A percentile compares a stretch with the other conserved stretches of the same genome.
Evolutionary conservation across 2,329 filamentous ascomycete species (phyloP).

Genomic region (Verticillium tricorpus): DNA sequence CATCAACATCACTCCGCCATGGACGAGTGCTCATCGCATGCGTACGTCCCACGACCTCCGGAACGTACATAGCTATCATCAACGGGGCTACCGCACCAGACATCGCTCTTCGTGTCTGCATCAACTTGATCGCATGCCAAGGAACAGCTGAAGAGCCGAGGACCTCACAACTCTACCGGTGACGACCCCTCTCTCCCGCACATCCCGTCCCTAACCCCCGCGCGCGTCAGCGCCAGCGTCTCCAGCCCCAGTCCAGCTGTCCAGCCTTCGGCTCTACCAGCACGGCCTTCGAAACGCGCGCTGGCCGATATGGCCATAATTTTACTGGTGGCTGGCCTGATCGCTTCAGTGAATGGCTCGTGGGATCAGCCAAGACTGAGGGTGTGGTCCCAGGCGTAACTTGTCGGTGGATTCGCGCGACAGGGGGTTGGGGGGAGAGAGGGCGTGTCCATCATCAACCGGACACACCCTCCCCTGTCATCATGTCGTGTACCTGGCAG

Average conservation of each 20-base stretch:
- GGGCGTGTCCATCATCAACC: not conserved
- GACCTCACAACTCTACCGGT: not conserved
- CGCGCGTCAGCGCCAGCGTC: not conserved
- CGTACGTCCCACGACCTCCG: not conserved
- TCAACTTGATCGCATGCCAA: not conserved
- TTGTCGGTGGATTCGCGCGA: not conserved
- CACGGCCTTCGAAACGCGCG: not conserved
- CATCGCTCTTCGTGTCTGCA: not conserved
- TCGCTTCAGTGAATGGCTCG: not conserved
- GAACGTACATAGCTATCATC: not conserved
- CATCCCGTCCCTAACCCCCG: not conserved
- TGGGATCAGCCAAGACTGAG: not conserved
- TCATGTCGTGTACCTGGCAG: not conserved
- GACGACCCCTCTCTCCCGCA: not conserved
- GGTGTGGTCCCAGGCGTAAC: not conserved
- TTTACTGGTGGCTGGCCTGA: not conserved
- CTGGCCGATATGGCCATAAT: not conserved
- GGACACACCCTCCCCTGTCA: not conserved
- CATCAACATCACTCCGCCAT: not conserved
- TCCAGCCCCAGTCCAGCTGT: not conserved
- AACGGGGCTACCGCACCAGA: not conserved
- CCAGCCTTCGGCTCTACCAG: not conserved
- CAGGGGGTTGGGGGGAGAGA: not conserved
- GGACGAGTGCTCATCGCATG: not conserved
- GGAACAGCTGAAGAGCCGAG: not conserved